phyloP scores from a whole-genome alignment of 345 rosid species.

The Raphanus raphanistrum region DNA sequence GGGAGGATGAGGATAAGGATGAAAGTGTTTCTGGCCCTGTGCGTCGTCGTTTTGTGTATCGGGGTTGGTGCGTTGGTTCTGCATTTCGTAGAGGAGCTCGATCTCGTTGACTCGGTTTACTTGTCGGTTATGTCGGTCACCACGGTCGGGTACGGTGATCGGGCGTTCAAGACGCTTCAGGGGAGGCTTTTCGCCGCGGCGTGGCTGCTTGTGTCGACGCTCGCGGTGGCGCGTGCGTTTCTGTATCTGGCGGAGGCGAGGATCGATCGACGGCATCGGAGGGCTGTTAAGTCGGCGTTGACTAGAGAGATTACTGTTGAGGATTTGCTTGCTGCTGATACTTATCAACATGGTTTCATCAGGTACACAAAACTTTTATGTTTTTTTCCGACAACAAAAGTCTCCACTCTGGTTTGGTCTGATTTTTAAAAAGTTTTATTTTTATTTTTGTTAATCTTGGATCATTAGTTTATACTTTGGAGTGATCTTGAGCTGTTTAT shows the following conservation, averaged over 20 bases:
- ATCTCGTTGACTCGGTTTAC: constrained; percentile 63
- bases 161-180: constrained; percentile 57
- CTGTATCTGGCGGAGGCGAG: constrained; percentile 70
- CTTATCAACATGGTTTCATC: constrained; percentile 68
- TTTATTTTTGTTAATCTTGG: neutral
- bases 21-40: constrained; percentile 70
- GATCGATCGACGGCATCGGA: constrained; percentile 63
- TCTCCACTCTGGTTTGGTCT: constrained; percentile 11
- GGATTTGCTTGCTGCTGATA: constrained; percentile 67
- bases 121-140: constrained; percentile 83
- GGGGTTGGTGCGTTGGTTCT: constrained; percentile 58
- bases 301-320: constrained; percentile 62
- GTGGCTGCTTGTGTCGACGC: constrained; percentile 71
- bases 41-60: constrained; percentile 62
- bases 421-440: neutral
- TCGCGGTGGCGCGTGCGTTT: constrained; percentile 78
- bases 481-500: neutral
- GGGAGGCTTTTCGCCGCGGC: constrained; percentile 70
- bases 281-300: constrained; percentile 61
- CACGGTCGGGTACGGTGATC: constrained; percentile 73
- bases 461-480: neutral
- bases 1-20: constrained; percentile 84
- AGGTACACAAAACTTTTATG: constrained; percentile 41
- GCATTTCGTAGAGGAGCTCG: constrained; percentile 55
- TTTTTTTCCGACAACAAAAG: neutral